Evolutionary conservation across 768 basidiomycete genomes (phyloP).

Genomic region (Auriscalpium microsporum): DNA sequence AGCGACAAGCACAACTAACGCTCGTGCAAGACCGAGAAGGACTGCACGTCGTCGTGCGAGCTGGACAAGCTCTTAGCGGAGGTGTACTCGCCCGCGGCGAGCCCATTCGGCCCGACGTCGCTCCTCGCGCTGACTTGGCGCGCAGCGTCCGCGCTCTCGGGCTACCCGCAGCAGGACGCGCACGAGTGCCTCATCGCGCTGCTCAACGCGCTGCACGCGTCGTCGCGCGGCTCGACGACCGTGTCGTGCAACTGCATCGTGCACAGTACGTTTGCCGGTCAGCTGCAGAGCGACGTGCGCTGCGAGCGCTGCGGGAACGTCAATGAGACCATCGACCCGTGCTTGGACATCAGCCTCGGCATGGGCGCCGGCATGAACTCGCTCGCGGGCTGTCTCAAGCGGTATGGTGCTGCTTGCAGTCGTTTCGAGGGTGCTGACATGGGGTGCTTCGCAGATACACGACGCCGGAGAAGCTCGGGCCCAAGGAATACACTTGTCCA

Average conservation of each 20-base stretch:
- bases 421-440: constrained; percentile 2
- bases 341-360: constrained; percentile 87
- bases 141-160: constrained; percentile 69
- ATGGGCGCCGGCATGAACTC: constrained; percentile 57
- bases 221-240: constrained; percentile 65
- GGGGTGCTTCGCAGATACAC: constrained; percentile 51
- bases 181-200: constrained; percentile 82
- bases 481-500: constrained; percentile 76
- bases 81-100: constrained; percentile 39
- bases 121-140: constrained; percentile 84
- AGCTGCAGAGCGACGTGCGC: constrained; percentile 79
- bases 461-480: constrained; percentile 72
- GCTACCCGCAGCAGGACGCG: constrained; percentile 92
- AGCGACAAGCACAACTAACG: constrained; percentile 79
- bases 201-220: constrained; percentile 81
- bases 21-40: constrained; percentile 59
- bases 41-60: constrained; percentile 86
- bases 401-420: constrained; percentile 32
- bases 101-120: constrained; percentile 72
- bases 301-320: constrained; percentile 79
- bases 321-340: constrained; percentile 77
- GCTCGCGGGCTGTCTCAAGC: constrained; percentile 64
- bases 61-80: constrained; percentile 84
- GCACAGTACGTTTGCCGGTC: constrained; percentile 83
- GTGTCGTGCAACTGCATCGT: constrained; percentile 84